Conservation (phyloP, 73 alveolate genomes). For the Paramecium sexaurelia region DNA sequence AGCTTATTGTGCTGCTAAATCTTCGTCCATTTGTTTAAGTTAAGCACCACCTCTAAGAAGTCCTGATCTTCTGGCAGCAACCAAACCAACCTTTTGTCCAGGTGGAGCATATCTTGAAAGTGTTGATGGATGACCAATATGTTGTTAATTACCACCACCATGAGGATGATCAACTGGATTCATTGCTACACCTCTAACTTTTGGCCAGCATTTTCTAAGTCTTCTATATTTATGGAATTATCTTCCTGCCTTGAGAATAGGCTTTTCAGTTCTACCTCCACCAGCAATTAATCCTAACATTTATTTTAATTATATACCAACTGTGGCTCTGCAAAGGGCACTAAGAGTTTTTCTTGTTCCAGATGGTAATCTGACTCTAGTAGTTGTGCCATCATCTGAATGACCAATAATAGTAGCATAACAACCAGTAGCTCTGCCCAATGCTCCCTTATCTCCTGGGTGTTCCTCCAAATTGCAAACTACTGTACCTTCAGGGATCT, state of each 20-base stretch:
- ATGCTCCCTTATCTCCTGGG: constrained; percentile 95
- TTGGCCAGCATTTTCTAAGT: constrained; percentile 95
- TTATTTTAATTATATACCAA: constrained; percentile 61
- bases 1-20: background rate
- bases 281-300: constrained; percentile 86
- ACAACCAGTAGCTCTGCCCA: constrained; percentile 96
- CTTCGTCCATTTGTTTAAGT: constrained; percentile 50
- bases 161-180: constrained; percentile 99
- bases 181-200: constrained; percentile 96
- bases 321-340: constrained; percentile 92
- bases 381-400: constrained; percentile 86
- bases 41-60: constrained; percentile 85
- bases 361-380: constrained; percentile 86
- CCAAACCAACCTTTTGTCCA: constrained; percentile 93
- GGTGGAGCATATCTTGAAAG: constrained; percentile 92
- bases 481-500: constrained; percentile 96
- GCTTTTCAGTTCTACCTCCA: constrained; percentile 98
- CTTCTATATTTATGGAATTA: constrained; percentile 91
- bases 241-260: constrained; percentile 95
- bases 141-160: constrained; percentile 99
- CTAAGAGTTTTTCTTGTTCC: constrained; percentile 94
- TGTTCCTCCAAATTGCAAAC: constrained; percentile 92
- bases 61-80: constrained; percentile 96
- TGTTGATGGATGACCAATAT: constrained; percentile 97
- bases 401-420: constrained; percentile 94